Evolutionary conservation across 371 early-diverging fungal genomes (phyloP).

Genomic region (Apophysomyces sp.): DNA sequence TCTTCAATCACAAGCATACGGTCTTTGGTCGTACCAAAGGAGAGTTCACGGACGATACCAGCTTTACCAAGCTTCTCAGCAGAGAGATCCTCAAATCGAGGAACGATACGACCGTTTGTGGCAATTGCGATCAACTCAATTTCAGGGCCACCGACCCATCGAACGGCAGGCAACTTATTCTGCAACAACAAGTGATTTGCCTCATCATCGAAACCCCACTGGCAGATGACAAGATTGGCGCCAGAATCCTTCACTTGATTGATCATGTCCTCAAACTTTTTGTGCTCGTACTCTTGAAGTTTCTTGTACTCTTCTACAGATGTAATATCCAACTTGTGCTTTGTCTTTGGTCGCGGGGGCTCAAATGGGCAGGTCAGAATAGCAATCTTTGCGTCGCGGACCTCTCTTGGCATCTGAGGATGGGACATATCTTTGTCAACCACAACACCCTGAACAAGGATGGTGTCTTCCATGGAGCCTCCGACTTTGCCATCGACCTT

Average conservation of each 20-base stretch:
- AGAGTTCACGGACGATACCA: slow-evolving; percentile 91
- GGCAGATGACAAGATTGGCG: slow-evolving; percentile 98
- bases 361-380: slow-evolving; percentile 99
- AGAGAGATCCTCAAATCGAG: slow-evolving; percentile 97
- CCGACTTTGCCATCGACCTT: slow-evolving; percentile 99
- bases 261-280: slow-evolving; percentile 98
- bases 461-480: slow-evolving; percentile 91
- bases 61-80: slow-evolving; percentile 93
- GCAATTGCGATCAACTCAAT: slow-evolving; percentile 99
- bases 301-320: slow-evolving; percentile 98
- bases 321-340: slow-evolving; percentile 98
- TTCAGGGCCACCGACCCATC: slow-evolving; percentile 99
- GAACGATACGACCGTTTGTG: slow-evolving; percentile 98
- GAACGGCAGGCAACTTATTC: slow-evolving; percentile 97
- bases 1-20: slow-evolving; percentile 98
- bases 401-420: slow-evolving; percentile 99
- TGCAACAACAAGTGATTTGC: slow-evolving; percentile 99
- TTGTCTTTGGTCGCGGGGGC: slow-evolving; percentile 99
- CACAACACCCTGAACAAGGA: slow-evolving; percentile 97
- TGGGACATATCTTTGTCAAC: slow-evolving; percentile 99
- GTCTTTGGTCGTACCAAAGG: slow-evolving; percentile 98
- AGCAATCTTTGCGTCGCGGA: slow-evolving; percentile 96
- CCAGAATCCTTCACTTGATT: slow-evolving; percentile 95
- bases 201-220: slow-evolving; percentile 99
- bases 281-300: slow-evolving; percentile 94